phyloP scores from a whole-genome alignment of 192 early-diverging fungal species.

The Coemansia sp. region DNA sequence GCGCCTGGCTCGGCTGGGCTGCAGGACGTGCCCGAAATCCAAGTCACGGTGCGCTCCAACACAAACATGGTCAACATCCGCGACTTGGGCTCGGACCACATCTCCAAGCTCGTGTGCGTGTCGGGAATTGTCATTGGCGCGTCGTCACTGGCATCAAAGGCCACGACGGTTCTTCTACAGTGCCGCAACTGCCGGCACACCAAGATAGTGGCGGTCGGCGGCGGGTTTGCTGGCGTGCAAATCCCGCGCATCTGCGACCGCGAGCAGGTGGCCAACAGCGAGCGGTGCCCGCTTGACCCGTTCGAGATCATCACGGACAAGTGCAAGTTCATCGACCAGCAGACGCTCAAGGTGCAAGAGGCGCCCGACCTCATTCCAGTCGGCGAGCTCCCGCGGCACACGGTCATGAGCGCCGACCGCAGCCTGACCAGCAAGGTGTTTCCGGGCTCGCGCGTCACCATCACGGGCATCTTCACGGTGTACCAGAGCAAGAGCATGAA shows the following conservation, averaged over 20 bases:
- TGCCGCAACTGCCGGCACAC: conserved; percentile 87
- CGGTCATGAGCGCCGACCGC: conserved; percentile 85
- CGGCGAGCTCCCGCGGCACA: conserved; percentile 96
- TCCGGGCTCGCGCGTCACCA: conserved; percentile 89
- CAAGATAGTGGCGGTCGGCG: conserved; percentile 77
- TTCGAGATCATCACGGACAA: conserved; percentile 96
- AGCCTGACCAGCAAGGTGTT: conserved; percentile 88
- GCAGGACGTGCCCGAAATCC: conserved; percentile 77
- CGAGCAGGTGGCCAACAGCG: conserved; percentile 35
- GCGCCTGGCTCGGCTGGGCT: conserved; percentile 58
- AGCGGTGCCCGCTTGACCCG: conserved; percentile 76
- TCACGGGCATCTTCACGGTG: conserved; percentile 96
- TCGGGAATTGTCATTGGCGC: conserved; percentile 97
- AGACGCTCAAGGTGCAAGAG: conserved; percentile 97
- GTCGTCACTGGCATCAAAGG: conserved; percentile 84
- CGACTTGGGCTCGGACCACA: conserved; percentile 80
- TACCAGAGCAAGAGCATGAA: conserved; percentile 76
- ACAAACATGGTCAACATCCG: conserved; percentile 89
- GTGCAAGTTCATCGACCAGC: conserved; percentile 95
- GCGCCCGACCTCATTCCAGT: conserved; percentile 96
- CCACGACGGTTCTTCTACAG: conserved; percentile 85
- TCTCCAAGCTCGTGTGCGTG: conserved; percentile 93
- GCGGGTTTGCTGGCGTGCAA: conserved; percentile 83
- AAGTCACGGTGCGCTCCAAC: conserved; percentile 85
- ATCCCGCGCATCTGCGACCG: conserved; percentile 89